Evolutionary conservation across 129 eudicot genomes (phyloP).

Genomic region (Saposhnikovia divaricata): DNA sequence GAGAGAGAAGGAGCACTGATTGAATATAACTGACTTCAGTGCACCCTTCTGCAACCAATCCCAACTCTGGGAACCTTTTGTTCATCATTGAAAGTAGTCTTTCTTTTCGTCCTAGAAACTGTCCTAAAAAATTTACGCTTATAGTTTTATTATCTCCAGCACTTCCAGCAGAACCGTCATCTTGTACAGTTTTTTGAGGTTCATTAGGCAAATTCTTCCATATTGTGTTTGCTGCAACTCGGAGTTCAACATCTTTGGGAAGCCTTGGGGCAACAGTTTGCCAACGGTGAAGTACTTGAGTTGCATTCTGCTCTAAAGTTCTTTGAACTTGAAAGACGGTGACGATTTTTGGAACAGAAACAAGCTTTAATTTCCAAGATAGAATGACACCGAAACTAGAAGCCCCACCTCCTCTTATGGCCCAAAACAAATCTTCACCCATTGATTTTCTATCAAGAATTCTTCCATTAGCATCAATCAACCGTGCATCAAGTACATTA

Average conservation of each 20-base stretch:
- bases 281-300: not conserved
- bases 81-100: not conserved
- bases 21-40: not conserved
- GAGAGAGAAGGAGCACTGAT: not conserved
- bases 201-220: not conserved
- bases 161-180: not conserved
- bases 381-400: slow-evolving; percentile 1
- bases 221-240: not conserved
- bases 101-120: not conserved
- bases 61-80: not conserved
- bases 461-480: not conserved
- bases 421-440: not conserved
- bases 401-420: not conserved
- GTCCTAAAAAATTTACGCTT: not conserved
- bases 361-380: not conserved
- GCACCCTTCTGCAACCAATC: not conserved
- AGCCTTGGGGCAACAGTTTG: not conserved
- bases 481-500: not conserved
- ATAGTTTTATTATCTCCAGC: not conserved
- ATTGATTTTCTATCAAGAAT: not conserved
- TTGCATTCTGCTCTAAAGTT: not conserved
- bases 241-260: not conserved
- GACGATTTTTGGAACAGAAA: not conserved
- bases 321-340: not conserved
- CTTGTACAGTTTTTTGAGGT: not conserved